Evolutionary conservation across 306 rosid genomes (phyloP), one percentile per base, ranked within the genome.

Genomic region (Coriaria nepalensis): DNA sequence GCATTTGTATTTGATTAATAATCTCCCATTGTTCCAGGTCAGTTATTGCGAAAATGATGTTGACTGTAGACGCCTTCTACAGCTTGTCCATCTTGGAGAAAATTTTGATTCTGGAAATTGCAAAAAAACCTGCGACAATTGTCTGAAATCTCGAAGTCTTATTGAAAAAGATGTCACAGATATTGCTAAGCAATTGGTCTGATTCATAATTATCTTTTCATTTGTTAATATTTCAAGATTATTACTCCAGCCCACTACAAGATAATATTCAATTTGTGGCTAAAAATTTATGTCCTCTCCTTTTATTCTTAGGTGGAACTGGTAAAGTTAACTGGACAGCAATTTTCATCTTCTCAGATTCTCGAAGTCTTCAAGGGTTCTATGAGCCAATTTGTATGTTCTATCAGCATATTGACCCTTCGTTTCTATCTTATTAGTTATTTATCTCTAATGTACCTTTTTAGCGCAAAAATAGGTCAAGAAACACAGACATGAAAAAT

Each of bases 331-430:
- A 66, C 75, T 0, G 76, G 94, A 65, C 94, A 85, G 81, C 80
- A 68, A 72, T 71, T 67, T 68, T 90, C 98, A 9, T 80, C 98
- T 47, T 65, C 94, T 68, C 98, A 90, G 55, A 65, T 79, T 65
- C 71, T 85, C 63, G 95, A 90, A 72, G 95, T 90, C 66, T 85
- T 66, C 73, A 74, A 92, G 59, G 98, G 98, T 38, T 90, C 98
- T 69, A 62, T 85, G 38, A 90, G 78, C 77, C 98, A 90, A 63
- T 47, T 69, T 69, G 98, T 90, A 74, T 40, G 87, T 56, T 44
- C 40, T 35, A 54, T 33, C 20, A 43, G 56, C 57, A 64, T 54
- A 67, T 59, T 14, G 38, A 9, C 37, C 13, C 10, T 38, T 55
- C 13, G 20, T 46, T 64, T 68, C 12, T 6, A 50, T 49, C 43